Percentiles rank a stretch among this genome's conserved stretches.
Conservation (phyloP, 306 rosid genomes). For the Crotalaria pallida region DNA sequence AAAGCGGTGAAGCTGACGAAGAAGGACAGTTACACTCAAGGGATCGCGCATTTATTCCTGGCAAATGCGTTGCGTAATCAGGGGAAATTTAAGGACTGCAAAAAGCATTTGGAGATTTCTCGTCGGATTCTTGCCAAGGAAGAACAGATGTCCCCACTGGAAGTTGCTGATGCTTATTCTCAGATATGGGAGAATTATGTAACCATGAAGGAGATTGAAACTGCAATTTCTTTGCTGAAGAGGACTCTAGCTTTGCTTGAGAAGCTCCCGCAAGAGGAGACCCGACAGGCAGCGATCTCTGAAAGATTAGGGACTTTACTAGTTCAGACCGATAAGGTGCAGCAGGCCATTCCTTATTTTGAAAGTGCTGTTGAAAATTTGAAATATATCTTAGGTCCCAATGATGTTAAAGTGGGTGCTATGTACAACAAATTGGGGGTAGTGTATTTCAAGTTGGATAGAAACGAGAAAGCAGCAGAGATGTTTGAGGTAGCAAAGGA, state of each 20-base stretch:
- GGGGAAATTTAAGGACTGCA: slow-evolving; percentile 62
- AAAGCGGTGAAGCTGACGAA: slow-evolving; percentile 55
- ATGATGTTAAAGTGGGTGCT: slow-evolving; percentile 87
- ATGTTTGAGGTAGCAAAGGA: slow-evolving; percentile 94
- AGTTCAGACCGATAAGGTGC: slow-evolving; percentile 76
- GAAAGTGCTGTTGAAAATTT: slow-evolving; percentile 84
- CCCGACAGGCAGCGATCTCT: slow-evolving; percentile 74
- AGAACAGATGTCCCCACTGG: slow-evolving; percentile 51
- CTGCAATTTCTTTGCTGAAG: slow-evolving; percentile 73
- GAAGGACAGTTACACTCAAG: slow-evolving; percentile 68
- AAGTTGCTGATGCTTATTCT: slow-evolving; percentile 75
- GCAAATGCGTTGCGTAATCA: slow-evolving; percentile 70
- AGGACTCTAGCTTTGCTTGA: slow-evolving; percentile 66
- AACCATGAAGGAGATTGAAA: slow-evolving; percentile 87
- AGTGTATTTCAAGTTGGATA: slow-evolving; percentile 80
- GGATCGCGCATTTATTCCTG: slow-evolving; percentile 69
- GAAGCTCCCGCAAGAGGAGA: slow-evolving; percentile 86
- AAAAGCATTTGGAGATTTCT: slow-evolving; percentile 71
- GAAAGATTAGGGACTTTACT: slow-evolving; percentile 86
- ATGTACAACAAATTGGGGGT: slow-evolving; percentile 92
- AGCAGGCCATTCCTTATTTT: slow-evolving; percentile 77
- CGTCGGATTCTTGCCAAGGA: slow-evolving; percentile 73
- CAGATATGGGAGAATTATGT: slow-evolving; percentile 83
- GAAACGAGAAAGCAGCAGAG: slow-evolving; percentile 90
- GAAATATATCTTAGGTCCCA: slow-evolving; percentile 85